Evolutionary conservation across 129 eudicot genomes (phyloP).

Genomic region (Lonicera japonica): DNA sequence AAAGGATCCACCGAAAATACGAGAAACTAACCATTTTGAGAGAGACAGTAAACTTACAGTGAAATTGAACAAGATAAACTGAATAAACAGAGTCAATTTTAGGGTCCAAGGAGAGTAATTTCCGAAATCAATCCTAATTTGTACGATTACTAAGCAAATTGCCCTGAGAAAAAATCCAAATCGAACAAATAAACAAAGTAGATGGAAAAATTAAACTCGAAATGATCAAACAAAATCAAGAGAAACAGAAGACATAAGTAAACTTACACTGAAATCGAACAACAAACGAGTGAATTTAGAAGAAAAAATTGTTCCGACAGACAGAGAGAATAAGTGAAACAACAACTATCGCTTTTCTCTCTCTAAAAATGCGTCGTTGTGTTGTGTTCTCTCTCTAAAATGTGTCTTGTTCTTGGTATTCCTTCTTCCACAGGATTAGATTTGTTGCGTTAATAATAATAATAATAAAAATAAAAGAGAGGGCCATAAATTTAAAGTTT

Average conservation of each 20-base stretch:
- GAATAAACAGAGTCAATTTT: no score
- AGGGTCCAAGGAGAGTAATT: no score
- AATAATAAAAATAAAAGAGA: not conserved
- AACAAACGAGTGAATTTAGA: no score
- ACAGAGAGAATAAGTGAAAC: no score
- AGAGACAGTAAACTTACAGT: no score
- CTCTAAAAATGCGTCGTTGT: not conserved
- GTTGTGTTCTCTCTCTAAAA: conserved; percentile 10
- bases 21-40: no score
- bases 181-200: not conserved
- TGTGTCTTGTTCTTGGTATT: not conserved
- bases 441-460: no score
- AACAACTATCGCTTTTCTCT: not conserved
- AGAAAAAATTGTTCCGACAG: no score
- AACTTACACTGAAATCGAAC: no score
- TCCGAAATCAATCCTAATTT: conserved; percentile 89
- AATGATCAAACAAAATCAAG: not conserved
- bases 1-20: no score
- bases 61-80: no score
- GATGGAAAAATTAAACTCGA: not conserved
- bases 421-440: conserved; percentile 11
- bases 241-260: conserved; percentile 6
- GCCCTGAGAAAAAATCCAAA: conserved; percentile 7
- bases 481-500: no score
- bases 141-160: conserved; percentile 15